Conservation (phyloP, 148 eudicot species). For the Fagopyrum homotropicum region DNA sequence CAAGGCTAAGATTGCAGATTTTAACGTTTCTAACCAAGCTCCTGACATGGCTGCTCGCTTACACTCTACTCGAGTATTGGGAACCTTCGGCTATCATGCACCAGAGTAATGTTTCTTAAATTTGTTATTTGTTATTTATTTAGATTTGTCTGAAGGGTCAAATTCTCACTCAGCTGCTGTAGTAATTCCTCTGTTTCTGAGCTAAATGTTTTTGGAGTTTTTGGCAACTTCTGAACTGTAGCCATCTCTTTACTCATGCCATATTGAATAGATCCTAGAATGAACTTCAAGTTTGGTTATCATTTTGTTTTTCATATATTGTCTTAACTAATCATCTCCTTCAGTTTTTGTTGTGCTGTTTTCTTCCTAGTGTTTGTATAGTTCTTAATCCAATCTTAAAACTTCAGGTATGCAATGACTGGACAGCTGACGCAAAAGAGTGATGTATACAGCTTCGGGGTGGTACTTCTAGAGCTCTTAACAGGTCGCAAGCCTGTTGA, state of each 20-base stretch:
- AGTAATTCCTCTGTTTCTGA: not conserved
- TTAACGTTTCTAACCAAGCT: constrained; percentile 62
- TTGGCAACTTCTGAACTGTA: not conserved
- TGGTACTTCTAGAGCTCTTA: constrained; percentile 63
- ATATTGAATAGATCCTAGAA: too few species aligned
- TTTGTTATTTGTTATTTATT: not conserved
- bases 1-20: constrained; percentile 60
- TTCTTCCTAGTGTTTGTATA: not conserved
- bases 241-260: too few species aligned
- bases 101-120: constrained; percentile 39
- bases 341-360: not conserved
- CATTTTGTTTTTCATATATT: not conserved
- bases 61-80: constrained; percentile 61
- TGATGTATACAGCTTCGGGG: constrained; percentile 69
- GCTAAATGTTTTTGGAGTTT: not conserved
- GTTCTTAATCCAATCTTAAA: not conserved
- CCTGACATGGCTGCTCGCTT: constrained; percentile 80
- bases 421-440: constrained; percentile 70
- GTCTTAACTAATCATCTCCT: not conserved
- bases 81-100: constrained; percentile 71
- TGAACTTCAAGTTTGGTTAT: too few species aligned
- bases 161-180: not conserved
- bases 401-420: constrained; percentile 58
- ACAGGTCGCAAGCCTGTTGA: constrained; percentile 71
- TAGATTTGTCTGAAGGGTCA: not conserved